Evolutionary conservation across 371 early-diverging fungal species (phyloP).

Genomic region (Mucor plumbeus): DNA sequence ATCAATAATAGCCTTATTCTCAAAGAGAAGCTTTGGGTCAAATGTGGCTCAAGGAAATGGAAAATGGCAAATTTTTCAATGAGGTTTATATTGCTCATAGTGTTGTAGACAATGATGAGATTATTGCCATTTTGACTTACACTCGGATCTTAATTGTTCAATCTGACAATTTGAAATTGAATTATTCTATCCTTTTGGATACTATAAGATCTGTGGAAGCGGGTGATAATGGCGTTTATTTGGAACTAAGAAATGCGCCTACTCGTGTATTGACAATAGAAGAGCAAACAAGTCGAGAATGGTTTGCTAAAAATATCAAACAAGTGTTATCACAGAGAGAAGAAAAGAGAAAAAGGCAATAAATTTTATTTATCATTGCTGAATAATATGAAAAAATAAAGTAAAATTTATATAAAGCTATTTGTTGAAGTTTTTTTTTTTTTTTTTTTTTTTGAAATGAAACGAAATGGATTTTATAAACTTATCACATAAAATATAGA

Average conservation of each 20-base stretch:
- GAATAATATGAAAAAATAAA: no score
- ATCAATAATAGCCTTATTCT: constrained; percentile 63
- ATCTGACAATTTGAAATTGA: constrained; percentile 61
- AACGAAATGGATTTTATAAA: no score
- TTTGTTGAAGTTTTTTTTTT: no score
- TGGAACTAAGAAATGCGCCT: constrained; percentile 19
- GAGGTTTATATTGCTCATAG: constrained; percentile 89
- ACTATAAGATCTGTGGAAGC: constrained; percentile 14
- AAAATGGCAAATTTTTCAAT: constrained; percentile 75
- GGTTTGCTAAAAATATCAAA: constrained; percentile 27
- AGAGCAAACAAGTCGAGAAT: constrained; percentile 26
- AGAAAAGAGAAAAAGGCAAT: constrained; percentile 28
- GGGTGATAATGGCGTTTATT: constrained; percentile 18
- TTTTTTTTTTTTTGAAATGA: no score
- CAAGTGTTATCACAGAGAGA: constrained; percentile 16
- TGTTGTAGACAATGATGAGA: constrained; percentile 56
- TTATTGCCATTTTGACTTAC: constrained; percentile 69
- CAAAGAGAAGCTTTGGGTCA: constrained; percentile 90
- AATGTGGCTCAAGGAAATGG: constrained; percentile 85
- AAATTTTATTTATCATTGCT: neutral
- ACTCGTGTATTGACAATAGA: constrained; percentile 16
- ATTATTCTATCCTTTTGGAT: constrained; percentile 56
- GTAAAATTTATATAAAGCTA: no score
- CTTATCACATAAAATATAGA: no score
- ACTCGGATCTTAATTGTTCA: constrained; percentile 65